Evolutionary conservation across 2,329 filamentous ascomycete species (phyloP).

Genomic region (Hymenoscyphus scutula): DNA sequence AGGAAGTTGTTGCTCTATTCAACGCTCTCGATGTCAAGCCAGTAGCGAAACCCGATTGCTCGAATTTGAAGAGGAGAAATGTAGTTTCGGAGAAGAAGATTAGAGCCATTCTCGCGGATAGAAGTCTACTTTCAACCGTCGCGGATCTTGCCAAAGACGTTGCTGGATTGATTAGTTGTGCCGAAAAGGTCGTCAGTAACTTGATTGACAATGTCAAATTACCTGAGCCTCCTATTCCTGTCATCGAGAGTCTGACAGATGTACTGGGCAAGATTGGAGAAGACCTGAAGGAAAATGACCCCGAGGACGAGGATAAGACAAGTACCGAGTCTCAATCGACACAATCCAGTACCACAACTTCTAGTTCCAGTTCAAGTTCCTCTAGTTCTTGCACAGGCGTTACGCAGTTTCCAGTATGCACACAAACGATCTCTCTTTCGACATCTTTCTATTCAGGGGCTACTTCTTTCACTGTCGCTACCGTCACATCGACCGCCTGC

Average conservation of each 20-base stretch:
- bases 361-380: not conserved
- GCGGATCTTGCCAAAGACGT: slow-evolving; percentile 11
- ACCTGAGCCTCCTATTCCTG: slow-evolving; percentile 6
- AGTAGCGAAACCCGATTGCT: slow-evolving; percentile 7
- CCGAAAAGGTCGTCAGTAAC: slow-evolving; percentile 14
- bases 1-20: slow-evolving; percentile 11
- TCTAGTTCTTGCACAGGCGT: slow-evolving; percentile 12
- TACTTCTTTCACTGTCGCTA: slow-evolving; percentile 11
- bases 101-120: slow-evolving; percentile 12
- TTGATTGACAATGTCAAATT: slow-evolving; percentile 13
- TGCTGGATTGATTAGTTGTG: slow-evolving; percentile 17
- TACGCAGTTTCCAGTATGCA: slow-evolving; percentile 11
- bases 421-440: slow-evolving; percentile 12
- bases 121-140: slow-evolving; percentile 12
- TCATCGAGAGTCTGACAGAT: slow-evolving; percentile 18
- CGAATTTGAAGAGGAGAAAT: slow-evolving; percentile 15
- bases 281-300: slow-evolving; percentile 10
- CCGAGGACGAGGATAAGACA: not conserved
- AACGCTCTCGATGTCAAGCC: slow-evolving; percentile 8
- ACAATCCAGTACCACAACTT: not conserved
- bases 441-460: slow-evolving; percentile 12
- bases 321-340: not conserved
- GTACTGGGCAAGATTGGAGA: slow-evolving; percentile 12
- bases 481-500: slow-evolving; percentile 10
- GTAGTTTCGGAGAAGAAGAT: slow-evolving; percentile 15